These are phyloP conservation scores for Blastomyces percursus DNA, from an alignment of 2,329 filamentous ascomycete species.

Conservation along the genomic window DNA sequence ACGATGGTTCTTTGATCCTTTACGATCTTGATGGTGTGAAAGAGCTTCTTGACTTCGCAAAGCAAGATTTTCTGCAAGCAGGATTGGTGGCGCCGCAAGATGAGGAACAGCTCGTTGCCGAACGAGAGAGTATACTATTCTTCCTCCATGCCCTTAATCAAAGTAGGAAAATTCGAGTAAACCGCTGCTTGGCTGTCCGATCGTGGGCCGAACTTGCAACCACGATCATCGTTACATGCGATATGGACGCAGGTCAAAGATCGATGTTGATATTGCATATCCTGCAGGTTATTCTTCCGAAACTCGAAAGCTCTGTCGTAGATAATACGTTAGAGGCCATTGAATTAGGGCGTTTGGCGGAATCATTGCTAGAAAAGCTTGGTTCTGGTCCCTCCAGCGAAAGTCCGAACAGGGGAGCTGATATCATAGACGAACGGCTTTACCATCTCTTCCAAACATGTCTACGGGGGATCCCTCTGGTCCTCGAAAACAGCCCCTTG, in stretches of 20 bases:
- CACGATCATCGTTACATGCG: constrained; percentile 70
- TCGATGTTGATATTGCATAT: constrained; percentile 74
- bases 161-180: constrained; percentile 26
- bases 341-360: constrained; percentile 67
- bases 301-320: constrained; percentile 65
- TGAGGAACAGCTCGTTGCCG: constrained; percentile 31
- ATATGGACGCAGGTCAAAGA: constrained; percentile 61
- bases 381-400: constrained; percentile 26
- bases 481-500: constrained; percentile 58
- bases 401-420: constrained; percentile 40
- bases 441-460: constrained; percentile 86
- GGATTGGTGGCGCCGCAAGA: constrained; percentile 38
- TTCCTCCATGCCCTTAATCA: constrained; percentile 35
- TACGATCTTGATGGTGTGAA: constrained; percentile 62
- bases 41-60: constrained; percentile 56
- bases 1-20: constrained; percentile 39
- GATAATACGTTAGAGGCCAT: constrained; percentile 59
- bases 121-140: constrained; percentile 28
- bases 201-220: constrained; percentile 79
- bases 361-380: constrained; percentile 44
- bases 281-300: constrained; percentile 77
- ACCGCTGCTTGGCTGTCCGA: constrained; percentile 57
- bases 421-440: constrained; percentile 75
- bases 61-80: constrained; percentile 25
- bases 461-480: constrained; percentile 64